phyloP scores from a whole-genome alignment of 2,329 filamentous ascomycete genomes.

The Madurella fahalii region DNA sequence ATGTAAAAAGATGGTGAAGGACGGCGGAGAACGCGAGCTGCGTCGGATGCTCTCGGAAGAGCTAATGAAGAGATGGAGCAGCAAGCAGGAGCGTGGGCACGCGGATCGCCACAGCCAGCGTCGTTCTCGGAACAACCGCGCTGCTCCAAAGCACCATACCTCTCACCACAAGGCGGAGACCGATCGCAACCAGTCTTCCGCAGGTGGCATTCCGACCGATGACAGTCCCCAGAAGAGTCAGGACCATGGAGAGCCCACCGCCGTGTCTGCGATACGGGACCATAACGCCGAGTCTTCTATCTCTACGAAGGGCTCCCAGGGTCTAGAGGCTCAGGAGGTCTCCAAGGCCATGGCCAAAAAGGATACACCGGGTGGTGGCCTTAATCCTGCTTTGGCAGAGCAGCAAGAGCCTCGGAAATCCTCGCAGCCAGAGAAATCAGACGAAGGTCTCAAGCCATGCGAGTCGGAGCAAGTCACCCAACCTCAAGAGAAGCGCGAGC shows the following conservation, averaged over 20 bases:
- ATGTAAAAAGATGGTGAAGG: not conserved
- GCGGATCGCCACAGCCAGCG: not conserved
- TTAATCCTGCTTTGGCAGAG: not conserved
- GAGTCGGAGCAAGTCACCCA: too few species aligned
- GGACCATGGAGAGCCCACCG: not conserved
- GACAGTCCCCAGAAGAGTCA: not conserved
- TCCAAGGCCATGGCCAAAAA: not conserved
- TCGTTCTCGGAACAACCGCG: not conserved
- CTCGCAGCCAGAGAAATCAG: not conserved
- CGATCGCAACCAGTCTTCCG: not conserved
- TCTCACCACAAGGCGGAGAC: not conserved
- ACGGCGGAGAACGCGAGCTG: not conserved
- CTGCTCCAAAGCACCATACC: not conserved
- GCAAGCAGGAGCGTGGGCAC: not conserved
- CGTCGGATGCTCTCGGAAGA: not conserved
- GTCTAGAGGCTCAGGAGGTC: not conserved
- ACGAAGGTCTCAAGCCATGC: too few species aligned
- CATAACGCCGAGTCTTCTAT: not conserved
- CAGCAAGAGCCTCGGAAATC: not conserved
- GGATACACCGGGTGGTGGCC: not conserved
- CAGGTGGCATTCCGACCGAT: not conserved
- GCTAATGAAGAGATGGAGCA: not conserved
- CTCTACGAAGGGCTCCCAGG: not conserved
- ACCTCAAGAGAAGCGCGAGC: too few species aligned
- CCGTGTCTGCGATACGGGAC: not conserved